Percentiles rank a stretch among this genome's conserved stretches.
These are phyloP conservation scores for Melampsora larici-populina DNA, from an alignment of 1,284 basidiomycete species.

Conservation along the genomic window DNA sequence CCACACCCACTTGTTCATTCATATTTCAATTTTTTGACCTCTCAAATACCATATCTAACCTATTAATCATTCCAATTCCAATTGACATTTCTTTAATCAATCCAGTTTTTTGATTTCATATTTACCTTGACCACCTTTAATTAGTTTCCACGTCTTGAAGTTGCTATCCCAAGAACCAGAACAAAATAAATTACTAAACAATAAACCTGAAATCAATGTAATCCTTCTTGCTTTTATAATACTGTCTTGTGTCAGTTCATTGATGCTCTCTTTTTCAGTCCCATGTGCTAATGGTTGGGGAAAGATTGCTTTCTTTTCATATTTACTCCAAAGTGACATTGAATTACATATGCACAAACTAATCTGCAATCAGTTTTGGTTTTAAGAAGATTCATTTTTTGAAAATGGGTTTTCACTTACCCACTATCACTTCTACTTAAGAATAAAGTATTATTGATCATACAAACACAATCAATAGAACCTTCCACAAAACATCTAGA, in stretches of 20 bases:
- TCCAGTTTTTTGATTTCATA: conserved; percentile 53
- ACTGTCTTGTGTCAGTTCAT: conserved; percentile 68
- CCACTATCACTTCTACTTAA: conserved; percentile 93
- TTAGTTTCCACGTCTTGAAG: conserved; percentile 82
- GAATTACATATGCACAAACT: conserved; percentile 59
- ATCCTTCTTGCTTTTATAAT: conserved; percentile 78
- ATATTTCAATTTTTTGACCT: conserved; percentile 14
- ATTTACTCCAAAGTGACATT: conserved; percentile 84
- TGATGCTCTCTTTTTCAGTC: conserved; percentile 64
- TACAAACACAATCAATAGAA: conserved; percentile 82
- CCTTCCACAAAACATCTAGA: conserved; percentile 72
- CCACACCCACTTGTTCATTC: conserved; percentile 54
- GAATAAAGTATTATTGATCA: conserved; percentile 91
- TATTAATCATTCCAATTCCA: conserved; percentile 82
- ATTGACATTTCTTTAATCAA: conserved; percentile 65
- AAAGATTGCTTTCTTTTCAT: conserved; percentile 93
- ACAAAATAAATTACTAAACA: conserved; percentile 85
- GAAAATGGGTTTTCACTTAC: no score
- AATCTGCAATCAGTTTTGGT: background rate
- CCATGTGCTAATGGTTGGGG: conserved; percentile 82
- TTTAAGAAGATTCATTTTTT: background rate
- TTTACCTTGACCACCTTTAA: conserved; percentile 59
- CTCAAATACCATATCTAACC: conserved; percentile 69
- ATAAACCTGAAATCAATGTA: conserved; percentile 72
- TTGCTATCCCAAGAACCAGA: conserved; percentile 90